Percentiles rank a stretch among this genome's conserved stretches.
Conservation (phyloP, 768 basidiomycete genomes). For the Russula abietina region DNA sequence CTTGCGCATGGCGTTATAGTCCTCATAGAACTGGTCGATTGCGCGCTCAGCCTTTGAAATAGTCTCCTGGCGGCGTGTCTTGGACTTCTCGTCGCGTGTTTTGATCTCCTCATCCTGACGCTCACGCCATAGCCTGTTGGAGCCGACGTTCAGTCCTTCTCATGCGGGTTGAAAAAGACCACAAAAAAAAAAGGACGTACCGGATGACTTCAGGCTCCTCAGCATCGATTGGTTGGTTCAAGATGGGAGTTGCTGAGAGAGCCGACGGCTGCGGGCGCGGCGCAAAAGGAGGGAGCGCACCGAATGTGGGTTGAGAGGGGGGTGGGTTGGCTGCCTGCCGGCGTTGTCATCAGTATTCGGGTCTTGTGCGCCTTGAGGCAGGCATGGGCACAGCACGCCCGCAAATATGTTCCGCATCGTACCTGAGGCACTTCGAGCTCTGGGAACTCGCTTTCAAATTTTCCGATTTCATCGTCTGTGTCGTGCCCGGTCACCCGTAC, state of each 20-base stretch:
- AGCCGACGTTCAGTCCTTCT: not conserved
- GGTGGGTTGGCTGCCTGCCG: constrained; percentile 21
- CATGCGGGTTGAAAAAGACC: not conserved
- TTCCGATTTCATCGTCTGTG: constrained; percentile 52
- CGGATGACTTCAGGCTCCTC: constrained; percentile 85
- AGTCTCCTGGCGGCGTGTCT: constrained; percentile 71
- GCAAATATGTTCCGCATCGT: constrained; percentile 15
- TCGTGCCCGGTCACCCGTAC: constrained; percentile 83
- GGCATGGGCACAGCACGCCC: not conserved
- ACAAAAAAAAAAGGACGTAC: constrained; percentile 37
- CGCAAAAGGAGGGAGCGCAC: constrained; percentile 54
- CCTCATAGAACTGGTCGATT: constrained; percentile 88
- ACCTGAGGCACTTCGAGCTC: constrained; percentile 56
- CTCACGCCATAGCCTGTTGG: constrained; percentile 77
- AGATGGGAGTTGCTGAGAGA: constrained; percentile 66
- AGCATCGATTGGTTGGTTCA: constrained; percentile 60
- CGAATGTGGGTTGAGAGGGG: constrained; percentile 38
- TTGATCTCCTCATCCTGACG: constrained; percentile 80
- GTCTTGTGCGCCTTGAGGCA: not conserved
- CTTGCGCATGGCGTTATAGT: constrained; percentile 85
- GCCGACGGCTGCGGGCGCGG: constrained; percentile 71
- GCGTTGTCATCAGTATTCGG: constrained; percentile 22
- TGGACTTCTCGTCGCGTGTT: constrained; percentile 74
- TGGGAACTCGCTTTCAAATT: constrained; percentile 82
- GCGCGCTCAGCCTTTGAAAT: constrained; percentile 77